phyloP scores from a whole-genome alignment of 352 stramenopile species.

The Phytophthora ramorum region DNA sequence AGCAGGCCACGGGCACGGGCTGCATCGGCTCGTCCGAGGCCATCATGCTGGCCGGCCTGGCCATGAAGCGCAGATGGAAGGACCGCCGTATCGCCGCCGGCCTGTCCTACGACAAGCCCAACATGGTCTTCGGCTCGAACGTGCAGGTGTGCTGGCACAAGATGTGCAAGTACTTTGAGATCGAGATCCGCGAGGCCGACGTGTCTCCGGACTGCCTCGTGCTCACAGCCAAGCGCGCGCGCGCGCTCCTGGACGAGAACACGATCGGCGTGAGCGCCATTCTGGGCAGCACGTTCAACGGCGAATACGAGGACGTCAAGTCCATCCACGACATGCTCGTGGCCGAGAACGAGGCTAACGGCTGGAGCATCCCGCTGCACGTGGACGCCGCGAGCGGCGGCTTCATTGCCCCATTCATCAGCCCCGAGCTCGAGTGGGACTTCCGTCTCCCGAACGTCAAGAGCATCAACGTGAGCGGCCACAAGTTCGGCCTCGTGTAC shows the following conservation, averaged over 20 bases:
- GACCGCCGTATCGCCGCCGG: constrained; percentile 82
- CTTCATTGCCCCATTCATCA: constrained; percentile 93
- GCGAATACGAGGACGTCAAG: constrained; percentile 93
- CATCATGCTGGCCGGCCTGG: constrained; percentile 91
- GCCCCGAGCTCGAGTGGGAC: constrained; percentile 90
- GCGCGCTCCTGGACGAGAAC: constrained; percentile 90
- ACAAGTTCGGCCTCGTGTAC: constrained; percentile 95
- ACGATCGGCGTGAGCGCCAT: constrained; percentile 94
- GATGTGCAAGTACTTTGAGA: constrained; percentile 95
- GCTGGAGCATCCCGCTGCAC: constrained; percentile 89
- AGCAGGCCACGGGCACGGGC: constrained; percentile 82
- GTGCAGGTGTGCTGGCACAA: constrained; percentile 95
- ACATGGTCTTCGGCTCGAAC: constrained; percentile 94
- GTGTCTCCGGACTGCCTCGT: constrained; percentile 88
- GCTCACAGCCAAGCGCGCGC: constrained; percentile 82
- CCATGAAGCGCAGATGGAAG: constrained; percentile 93
- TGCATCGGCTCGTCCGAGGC: constrained; percentile 94
- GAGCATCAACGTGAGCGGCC: constrained; percentile 94
- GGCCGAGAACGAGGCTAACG: constrained; percentile 85
- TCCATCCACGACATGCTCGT: constrained; percentile 90
- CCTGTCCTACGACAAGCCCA: constrained; percentile 87
- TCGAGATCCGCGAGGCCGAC: constrained; percentile 89
- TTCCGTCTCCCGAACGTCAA: constrained; percentile 92
- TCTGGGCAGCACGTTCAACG: constrained; percentile 93
- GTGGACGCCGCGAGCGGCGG: constrained; percentile 92